Evolutionary conservation across 2,329 filamentous ascomycete genomes (phyloP), one percentile per base, ranked within the genome.

Genomic region (Cyphellophora attinorum): DNA sequence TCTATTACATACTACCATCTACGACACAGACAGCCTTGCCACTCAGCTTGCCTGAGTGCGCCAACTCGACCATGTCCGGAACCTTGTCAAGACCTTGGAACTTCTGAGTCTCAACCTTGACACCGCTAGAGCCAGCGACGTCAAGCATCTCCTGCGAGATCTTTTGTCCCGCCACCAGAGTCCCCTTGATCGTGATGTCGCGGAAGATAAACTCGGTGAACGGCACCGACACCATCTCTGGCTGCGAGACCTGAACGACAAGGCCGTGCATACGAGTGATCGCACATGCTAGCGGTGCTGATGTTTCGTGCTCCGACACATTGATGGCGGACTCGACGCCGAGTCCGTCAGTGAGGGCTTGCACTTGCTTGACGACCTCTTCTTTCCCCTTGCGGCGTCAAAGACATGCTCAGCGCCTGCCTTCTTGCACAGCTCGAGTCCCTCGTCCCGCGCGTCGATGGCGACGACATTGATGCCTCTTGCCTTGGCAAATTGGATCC

Each of bases 201-300:
- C 70, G 56, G 48, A 74, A 70, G 23, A 75, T 57, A 5, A 74
- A 45, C 46, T 75, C 68, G 1, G 48, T 48, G 38, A 60, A 66
- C 27, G 58, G 58, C 3, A 62, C 49, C 14, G 40, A 51, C 5
- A 63, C 54, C 6, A 57, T 54, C 2, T 46, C 50, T 13, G 46
- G 43, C 52, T 76, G 72, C n/a, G 72, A 72, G 31, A 78, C 65
- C 50, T 78, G 71, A 2, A 78, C 58, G 48, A 76, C 58, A 0
- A 58, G 64, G 2, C 72, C 73, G 47, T 79, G 74, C 63, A 70
- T 75, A 47, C 62, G 67, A 0, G 74, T 79, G 1, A 75, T 56
- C 0, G 71, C 72, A 34, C 68, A 72, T 0, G 62, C 65, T 14
- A 66, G 51, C 4, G 61, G 70, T 27, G 70, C 65, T 2, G 73